phyloP scores from a whole-genome alignment of 495 filamentous ascomycete species.

The Daldinia bambusicola region DNA sequence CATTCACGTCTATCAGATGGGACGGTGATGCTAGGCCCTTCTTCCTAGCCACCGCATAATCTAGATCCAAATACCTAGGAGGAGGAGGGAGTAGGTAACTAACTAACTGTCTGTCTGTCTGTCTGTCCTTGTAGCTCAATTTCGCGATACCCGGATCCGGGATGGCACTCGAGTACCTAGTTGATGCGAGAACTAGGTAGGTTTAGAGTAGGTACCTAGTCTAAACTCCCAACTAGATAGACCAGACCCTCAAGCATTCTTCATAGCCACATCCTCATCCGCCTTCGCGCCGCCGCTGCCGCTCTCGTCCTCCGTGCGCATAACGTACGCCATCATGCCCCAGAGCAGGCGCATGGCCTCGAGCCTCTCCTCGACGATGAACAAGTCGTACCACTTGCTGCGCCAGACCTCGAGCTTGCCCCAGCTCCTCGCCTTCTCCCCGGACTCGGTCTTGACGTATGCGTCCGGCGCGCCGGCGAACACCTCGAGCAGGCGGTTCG shows the following conservation, averaged over 20 bases:
- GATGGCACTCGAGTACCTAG: not conserved
- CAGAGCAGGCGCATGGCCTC: constrained; percentile 78
- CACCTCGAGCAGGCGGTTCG: constrained; percentile 69
- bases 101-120: no score
- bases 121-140: not conserved
- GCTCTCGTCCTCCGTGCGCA: constrained; percentile 60
- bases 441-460: not conserved
- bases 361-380: constrained; percentile 71
- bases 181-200: no score
- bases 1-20: constrained; percentile 22
- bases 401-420: constrained; percentile 71
- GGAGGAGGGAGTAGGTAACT: not conserved
- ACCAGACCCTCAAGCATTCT: constrained; percentile 37
- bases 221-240: not conserved
- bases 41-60: not conserved
- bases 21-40: not conserved
- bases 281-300: not conserved
- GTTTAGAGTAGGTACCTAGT: no score
- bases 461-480: constrained; percentile 51
- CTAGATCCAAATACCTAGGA: constrained; percentile 11
- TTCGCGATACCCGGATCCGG: not conserved
- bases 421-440: constrained; percentile 51
- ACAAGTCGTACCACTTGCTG: constrained; percentile 82
- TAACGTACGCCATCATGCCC: constrained; percentile 77
- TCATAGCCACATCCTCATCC: constrained; percentile 50